Base-by-base conservation (phyloP, 805 yeast species). In the Zygosaccharomyces pseudorouxii region DNA sequence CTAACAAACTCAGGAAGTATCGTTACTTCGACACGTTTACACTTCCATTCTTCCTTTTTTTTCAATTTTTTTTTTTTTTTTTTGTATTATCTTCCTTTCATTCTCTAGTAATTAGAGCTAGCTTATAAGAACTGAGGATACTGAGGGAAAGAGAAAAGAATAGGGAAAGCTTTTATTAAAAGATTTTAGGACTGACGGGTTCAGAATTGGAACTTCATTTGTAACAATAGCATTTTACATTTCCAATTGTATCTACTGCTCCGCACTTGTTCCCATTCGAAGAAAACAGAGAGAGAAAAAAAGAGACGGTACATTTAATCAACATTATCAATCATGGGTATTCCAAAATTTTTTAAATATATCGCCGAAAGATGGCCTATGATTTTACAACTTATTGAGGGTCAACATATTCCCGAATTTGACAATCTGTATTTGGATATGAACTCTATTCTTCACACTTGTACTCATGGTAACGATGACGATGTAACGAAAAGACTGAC, bases 321-420 rank as follows among this genome's bases (percentile, higher is more conserved):
- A 25, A 25, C 28, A 25, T 10, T 25, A 25, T 25, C 10, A 20
- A 35, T 16, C 35, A 73, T 75, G 86, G 98, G 98, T 76, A 92
- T 93, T 65, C 99, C 99, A 48, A 93, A 93, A 64, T 93, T 92
- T 67, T 93, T 89, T 69, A 81, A 97, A 71, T 92, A 88, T 74
- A 89, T 93, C 73, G 89, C 97, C 42, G 98, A 93, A 72, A 82
- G 99, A 81, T 93, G 98, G 97, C 99, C 99, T 28, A 75, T 86
- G 75, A 89, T 90, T 56, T 84, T 95, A 9, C 96, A 89, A 68
- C 73, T 82, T 61, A 82, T 92, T 55, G 89, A 84, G 57, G 93
- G 84, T 27, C 76, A 78, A 45, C 88, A 86, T 58, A 80, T 90
- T 51, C 95, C 97, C 3, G 97, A 90, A 67, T 93, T 88, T 67